Conservation (phyloP, 371 early-diverging fungal genomes). For the Rhizopus microsporus region DNA sequence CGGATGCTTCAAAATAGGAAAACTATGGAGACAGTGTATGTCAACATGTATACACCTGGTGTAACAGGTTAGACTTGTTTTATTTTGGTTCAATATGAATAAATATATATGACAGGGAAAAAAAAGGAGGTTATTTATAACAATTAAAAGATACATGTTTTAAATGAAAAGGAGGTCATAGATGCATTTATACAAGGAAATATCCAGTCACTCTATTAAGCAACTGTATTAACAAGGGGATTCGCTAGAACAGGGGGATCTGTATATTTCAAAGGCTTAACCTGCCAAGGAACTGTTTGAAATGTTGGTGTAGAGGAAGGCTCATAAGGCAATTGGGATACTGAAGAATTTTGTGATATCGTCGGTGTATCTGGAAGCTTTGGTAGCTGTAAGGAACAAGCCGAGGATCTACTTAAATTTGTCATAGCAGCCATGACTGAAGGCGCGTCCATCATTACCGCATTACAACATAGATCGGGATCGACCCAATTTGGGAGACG, state of each 20-base stretch:
- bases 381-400: background rate
- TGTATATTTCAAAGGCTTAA: conserved; percentile 18
- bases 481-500: conserved; percentile 26
- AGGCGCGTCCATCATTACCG: conserved; percentile 12
- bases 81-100: no score
- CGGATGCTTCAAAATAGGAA: no score
- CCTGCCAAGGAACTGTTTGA: background rate
- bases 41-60: no score
- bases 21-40: no score
- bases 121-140: no score
- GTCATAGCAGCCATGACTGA: conserved; percentile 13
- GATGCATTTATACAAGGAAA: no score
- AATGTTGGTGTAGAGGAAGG: background rate
- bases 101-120: no score
- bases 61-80: no score
- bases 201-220: no score
- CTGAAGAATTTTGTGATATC: conserved; percentile 11
- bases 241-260: conserved; percentile 13
- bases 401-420: conserved; percentile 8
- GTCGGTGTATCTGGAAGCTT: conserved; percentile 8
- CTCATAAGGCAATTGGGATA: background rate
- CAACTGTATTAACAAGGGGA: background rate
- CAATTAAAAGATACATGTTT: no score
- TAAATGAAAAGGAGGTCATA: no score
- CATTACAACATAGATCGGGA: conserved; percentile 14